These are phyloP conservation scores for Trichophyton verrucosum DNA, from an alignment of 2,329 filamentous ascomycete genomes.

Conservation along the genomic window DNA sequence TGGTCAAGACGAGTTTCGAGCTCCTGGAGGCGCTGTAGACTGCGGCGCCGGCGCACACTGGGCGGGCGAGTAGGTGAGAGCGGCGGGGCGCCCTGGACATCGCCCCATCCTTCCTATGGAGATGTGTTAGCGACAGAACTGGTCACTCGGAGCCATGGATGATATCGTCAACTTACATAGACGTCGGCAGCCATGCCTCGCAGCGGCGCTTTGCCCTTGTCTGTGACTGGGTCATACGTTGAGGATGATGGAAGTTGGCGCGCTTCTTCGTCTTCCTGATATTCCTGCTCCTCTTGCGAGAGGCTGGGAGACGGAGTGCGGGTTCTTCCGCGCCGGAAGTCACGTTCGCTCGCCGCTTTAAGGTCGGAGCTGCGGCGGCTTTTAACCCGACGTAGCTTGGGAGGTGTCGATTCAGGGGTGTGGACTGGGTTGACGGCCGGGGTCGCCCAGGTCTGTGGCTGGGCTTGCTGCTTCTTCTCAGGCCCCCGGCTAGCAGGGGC, in stretches of 20 bases:
- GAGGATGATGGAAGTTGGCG: constrained; percentile 13
- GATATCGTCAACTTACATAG: constrained; percentile 56
- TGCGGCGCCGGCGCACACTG: constrained; percentile 92
- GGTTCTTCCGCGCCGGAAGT: constrained; percentile 11
- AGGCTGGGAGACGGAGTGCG: constrained; percentile 9
- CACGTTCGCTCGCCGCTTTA: constrained; percentile 45
- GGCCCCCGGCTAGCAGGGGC: constrained; percentile 31
- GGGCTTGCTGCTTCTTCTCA: background rate
- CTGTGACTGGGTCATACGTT: constrained; percentile 58
- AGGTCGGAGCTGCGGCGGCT: constrained; percentile 63
- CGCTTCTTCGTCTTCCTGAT: constrained; percentile 24
- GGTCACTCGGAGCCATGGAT: background rate
- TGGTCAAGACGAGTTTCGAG: constrained; percentile 77
- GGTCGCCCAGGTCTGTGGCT: background rate
- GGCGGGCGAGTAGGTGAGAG: constrained; percentile 82
- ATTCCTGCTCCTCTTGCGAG: constrained; percentile 14
- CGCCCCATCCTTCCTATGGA: constrained; percentile 77
- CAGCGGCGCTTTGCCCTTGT: constrained; percentile 69
- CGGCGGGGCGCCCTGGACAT: constrained; percentile 62
- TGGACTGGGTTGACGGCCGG: background rate
- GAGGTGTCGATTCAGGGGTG: constrained; percentile 13
- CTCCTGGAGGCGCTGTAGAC: constrained; percentile 85
- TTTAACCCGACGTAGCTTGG: constrained; percentile 46
- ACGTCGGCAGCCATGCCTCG: constrained; percentile 76
- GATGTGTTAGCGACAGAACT: background rate